Percentiles rank a stretch among this genome's conserved stretches.
These are phyloP conservation scores for Beta macrorhiza DNA, from an alignment of 179 eudicot species.

Conservation along the genomic window DNA sequence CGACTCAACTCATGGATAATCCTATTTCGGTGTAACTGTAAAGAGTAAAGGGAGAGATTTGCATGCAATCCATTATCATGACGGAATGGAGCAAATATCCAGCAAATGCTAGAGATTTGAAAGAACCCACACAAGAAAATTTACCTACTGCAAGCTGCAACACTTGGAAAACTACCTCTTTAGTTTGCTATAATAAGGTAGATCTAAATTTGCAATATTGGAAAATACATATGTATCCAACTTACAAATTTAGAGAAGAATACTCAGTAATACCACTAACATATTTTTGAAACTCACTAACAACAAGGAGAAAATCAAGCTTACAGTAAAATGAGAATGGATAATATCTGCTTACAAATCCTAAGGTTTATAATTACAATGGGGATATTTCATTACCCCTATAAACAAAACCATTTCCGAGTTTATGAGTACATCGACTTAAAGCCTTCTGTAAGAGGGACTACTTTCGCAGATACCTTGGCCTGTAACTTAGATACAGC, in stretches of 20 bases:
- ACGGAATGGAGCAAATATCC: too few relatives aligned
- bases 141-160: too few relatives aligned
- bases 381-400: neutral
- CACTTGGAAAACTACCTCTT: too few relatives aligned
- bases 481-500: slow-evolving; percentile 80
- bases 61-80: too few relatives aligned
- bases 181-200: too few relatives aligned
- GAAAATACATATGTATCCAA: neutral
- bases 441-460: slow-evolving; percentile 84
- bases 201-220: too few relatives aligned
- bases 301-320: neutral
- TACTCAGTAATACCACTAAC: neutral
- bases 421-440: slow-evolving; percentile 51
- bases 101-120: too few relatives aligned
- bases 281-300: neutral
- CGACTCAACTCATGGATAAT: too few relatives aligned
- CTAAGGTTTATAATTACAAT: slow-evolving; percentile 9
- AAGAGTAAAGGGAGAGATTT: too few relatives aligned
- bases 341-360: neutral
- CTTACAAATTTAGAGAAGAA: neutral
- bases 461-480: slow-evolving; percentile 84
- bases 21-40: too few relatives aligned
- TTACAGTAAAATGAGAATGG: neutral
- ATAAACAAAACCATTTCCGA: neutral
- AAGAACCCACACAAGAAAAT: too few relatives aligned